Percentiles rank a stretch among this genome's conserved stretches.
These are phyloP conservation scores for Suillus fuscotomentosus DNA, from an alignment of 768 basidiomycete genomes.

Conservation along the genomic window DNA sequence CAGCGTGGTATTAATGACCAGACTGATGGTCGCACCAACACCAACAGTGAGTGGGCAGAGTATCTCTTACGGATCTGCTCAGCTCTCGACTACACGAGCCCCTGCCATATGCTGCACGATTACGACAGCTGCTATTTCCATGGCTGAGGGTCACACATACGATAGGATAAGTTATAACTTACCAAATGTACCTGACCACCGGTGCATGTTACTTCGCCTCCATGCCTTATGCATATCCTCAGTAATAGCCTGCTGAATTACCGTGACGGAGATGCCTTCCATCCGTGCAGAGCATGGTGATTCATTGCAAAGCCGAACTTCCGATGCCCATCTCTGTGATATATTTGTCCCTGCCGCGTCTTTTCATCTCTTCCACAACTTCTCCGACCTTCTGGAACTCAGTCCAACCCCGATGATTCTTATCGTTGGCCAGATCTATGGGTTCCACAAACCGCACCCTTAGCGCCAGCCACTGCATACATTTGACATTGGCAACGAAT, in stretches of 20 bases:
- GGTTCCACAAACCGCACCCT: slow-evolving; percentile 60
- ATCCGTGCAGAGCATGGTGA: neutral
- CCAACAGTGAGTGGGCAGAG: neutral
- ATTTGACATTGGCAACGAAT: slow-evolving; percentile 65
- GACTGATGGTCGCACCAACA: neutral
- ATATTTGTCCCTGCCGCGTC: slow-evolving; percentile 50
- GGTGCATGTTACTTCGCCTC: neutral
- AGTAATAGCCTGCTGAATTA: neutral
- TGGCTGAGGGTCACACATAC: neutral
- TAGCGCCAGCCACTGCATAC: slow-evolving; percentile 79
- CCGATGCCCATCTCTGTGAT: slow-evolving; percentile 70
- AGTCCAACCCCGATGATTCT: slow-evolving; percentile 37
- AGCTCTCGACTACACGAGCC: neutral
- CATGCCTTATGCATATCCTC: neutral
- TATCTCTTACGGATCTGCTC: neutral
- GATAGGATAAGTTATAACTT: neutral
- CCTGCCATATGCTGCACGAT: neutral
- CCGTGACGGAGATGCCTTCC: neutral
- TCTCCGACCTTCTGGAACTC: slow-evolving; percentile 72
- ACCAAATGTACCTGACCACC: neutral
- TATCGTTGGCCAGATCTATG: slow-evolving; percentile 17
- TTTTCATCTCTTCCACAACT: slow-evolving; percentile 65
- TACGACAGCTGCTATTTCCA: neutral
- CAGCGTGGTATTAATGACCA: neutral
- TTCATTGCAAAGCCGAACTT: slow-evolving; percentile 16